A percentile compares a stretch with the other conserved stretches of the same genome.
phyloP scores from a whole-genome alignment of 805 yeast genomes.

The Ogataea parapolymorpha region DNA sequence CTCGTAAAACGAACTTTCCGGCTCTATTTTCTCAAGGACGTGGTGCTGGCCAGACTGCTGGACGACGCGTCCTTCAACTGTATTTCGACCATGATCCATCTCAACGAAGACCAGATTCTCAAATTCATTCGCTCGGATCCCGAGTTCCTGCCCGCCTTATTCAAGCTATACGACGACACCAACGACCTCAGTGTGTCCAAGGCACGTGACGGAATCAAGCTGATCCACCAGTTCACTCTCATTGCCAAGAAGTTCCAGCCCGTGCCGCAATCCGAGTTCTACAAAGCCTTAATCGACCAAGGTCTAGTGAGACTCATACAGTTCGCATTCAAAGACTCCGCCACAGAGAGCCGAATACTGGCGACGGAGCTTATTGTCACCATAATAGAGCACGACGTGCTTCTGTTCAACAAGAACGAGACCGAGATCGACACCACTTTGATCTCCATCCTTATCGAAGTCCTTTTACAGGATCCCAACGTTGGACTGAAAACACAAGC shows the following conservation, averaged over 20 bases:
- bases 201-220: slow-evolving; percentile 67
- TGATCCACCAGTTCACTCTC: slow-evolving; percentile 75
- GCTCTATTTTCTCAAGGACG: slow-evolving; percentile 80
- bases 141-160: slow-evolving; percentile 54
- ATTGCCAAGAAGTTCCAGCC: slow-evolving; percentile 67
- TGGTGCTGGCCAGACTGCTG: slow-evolving; percentile 72
- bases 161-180: slow-evolving; percentile 47
- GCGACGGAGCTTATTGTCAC: slow-evolving; percentile 81
- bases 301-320: slow-evolving; percentile 70
- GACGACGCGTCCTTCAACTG: slow-evolving; percentile 77
- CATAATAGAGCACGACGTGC: slow-evolving; percentile 79
- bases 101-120: slow-evolving; percentile 66
- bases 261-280: slow-evolving; percentile 62
- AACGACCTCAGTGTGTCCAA: slow-evolving; percentile 15
- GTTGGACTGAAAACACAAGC: slow-evolving; percentile 79
- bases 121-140: slow-evolving; percentile 50
- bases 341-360: slow-evolving; percentile 50
- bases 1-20: slow-evolving; percentile 73
- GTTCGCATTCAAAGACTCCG: slow-evolving; percentile 61
- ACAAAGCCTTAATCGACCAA: slow-evolving; percentile 54
- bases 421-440: slow-evolving; percentile 37
- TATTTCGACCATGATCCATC: slow-evolving; percentile 62
- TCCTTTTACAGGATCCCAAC: slow-evolving; percentile 59
- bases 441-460: slow-evolving; percentile 53
- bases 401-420: slow-evolving; percentile 43